These are phyloP conservation scores for Eucalyptus pauciflora DNA, from an alignment of 345 rosid species.

Conservation along the genomic window DNA sequence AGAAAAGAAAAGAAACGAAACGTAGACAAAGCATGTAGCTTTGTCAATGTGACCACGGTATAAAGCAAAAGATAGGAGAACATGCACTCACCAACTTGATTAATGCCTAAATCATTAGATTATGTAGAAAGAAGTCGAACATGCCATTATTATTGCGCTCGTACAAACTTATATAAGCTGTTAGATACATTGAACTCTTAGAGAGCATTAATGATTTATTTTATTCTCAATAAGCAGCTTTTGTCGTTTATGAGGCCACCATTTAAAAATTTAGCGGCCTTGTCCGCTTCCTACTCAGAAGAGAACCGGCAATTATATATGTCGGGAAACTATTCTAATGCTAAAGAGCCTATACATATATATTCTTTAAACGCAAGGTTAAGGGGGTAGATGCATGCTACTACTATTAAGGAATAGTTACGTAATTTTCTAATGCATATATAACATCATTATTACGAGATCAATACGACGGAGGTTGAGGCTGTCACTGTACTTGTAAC, in stretches of 20 bases:
- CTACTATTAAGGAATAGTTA: constrained; percentile 12
- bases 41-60: not conserved
- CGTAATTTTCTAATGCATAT: not conserved
- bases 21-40: not conserved
- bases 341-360: not conserved
- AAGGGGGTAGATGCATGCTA: not conserved
- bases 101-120: not conserved
- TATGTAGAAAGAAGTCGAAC: not conserved
- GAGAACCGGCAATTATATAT: not conserved
- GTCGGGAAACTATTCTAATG: not conserved
- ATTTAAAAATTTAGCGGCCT: constrained; percentile 2
- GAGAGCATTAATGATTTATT: not conserved
- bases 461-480: not conserved
- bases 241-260: constrained; percentile 5
- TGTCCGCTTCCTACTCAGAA: constrained; percentile 9
- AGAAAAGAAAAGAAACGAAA: not conserved
- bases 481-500: not conserved
- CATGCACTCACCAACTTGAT: not conserved
- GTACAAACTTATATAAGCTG: not conserved
- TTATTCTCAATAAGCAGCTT: constrained; percentile 1
- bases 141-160: not conserved
- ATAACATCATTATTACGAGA: not conserved
- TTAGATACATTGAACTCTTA: constrained; percentile 26
- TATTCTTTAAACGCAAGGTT: not conserved
- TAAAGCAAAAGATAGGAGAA: not conserved